A percentile compares a stretch with the other conserved stretches of the same genome.
These are phyloP conservation scores for Hibiscus syriacus DNA, from an alignment of 345 rosid genomes.

Conservation along the genomic window DNA sequence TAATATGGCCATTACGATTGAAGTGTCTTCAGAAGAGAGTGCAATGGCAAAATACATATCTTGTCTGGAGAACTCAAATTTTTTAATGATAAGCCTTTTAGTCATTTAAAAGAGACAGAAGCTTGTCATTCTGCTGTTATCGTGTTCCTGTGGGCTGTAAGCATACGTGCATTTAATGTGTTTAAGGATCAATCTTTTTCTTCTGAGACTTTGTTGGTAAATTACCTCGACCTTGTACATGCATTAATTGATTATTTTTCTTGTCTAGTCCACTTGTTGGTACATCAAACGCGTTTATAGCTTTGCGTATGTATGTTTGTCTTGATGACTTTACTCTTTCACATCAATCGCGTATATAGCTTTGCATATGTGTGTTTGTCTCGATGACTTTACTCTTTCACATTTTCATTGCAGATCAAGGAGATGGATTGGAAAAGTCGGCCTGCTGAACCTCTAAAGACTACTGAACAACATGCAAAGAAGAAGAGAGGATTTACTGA, in stretches of 20 bases:
- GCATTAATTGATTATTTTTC: neutral
- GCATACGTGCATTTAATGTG: neutral
- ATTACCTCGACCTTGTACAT: neutral
- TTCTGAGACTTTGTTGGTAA: neutral
- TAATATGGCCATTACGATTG: neutral
- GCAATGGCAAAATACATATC: neutral
- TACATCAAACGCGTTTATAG: neutral
- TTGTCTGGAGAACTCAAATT: neutral
- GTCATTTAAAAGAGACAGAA: neutral
- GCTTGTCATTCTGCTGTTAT: neutral
- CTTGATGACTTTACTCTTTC: neutral
- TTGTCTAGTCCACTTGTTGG: neutral
- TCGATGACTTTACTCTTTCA: neutral
- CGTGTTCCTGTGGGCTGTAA: neutral
- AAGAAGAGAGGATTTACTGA: constrained; percentile 76
- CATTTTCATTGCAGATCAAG: constrained; percentile 53
- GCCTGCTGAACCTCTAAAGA: constrained; percentile 47
- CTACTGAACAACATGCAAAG: constrained; percentile 56
- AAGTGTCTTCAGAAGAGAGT: constrained; percentile 1
- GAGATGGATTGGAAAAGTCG: constrained; percentile 84
- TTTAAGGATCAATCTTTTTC: neutral
- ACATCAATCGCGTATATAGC: neutral
- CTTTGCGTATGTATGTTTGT: no score
- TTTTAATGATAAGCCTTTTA: neutral
- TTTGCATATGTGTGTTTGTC: neutral